Base-by-base conservation (phyloP, 352 stramenopile species). In the Pythium brachiatum region DNA sequence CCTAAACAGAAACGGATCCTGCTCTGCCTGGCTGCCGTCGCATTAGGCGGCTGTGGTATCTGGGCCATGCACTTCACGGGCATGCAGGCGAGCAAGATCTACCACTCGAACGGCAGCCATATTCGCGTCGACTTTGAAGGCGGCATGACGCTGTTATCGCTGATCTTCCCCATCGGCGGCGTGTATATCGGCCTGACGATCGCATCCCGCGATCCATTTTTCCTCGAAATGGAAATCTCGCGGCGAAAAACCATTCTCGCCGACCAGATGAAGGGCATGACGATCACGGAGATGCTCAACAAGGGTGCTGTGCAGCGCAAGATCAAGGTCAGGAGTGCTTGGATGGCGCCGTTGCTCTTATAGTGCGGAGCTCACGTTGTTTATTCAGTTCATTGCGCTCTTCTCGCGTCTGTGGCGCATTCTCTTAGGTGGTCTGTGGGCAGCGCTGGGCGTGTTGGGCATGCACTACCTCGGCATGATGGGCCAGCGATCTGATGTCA, bases 401-500 rank as follows among this genome's bases (percentile, higher is more conserved):
- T 89, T 90, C 54, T 88, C 75, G 2, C 72, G 76, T 2, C 72
- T 86, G 9, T 79, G 69, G 55, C 68, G 75, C 6, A 89, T 89
- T 54, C 64, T 73, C 8, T 53, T 76, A 7, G 79, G 77, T 9
- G 76, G 75, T 2, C 31, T 86, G 9, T 83, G 84, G 23, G 78
- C 81, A 1, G 79, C 77, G 1, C 48, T 88, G 3, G 81, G 81
- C 7, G 79, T 90, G 8, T 74, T 90, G 13, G 78, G 79, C 2
- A 90, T 90, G 81, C 81, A 89, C 57, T 90, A 87, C 66, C 51
- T 89, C n/a, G 81, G 79, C 12, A 90, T 90, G 81, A 70, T 86
- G 64, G 81, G 75, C 1, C 75, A 89, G 59, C 79, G 78, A 50
- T 68, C 76, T 15, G 68, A 80, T 26, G 54, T 70, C 0, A 53